Evolutionary conservation across 73 alveolate genomes (phyloP), one percentile per base, ranked within the genome.

Genomic region (Halteria grandinella): DNA sequence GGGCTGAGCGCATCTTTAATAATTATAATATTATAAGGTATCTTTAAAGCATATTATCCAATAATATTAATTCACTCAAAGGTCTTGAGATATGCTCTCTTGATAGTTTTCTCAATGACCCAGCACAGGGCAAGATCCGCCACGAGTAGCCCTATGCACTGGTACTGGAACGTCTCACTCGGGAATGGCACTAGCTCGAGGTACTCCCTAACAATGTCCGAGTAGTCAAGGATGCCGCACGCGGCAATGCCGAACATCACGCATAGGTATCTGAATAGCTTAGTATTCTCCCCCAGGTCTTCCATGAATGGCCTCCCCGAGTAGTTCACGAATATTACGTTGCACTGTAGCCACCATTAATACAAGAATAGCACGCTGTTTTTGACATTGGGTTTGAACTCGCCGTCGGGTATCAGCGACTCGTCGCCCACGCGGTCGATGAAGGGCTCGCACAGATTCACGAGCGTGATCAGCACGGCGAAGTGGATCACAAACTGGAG

Each of bases 251-350:
- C 12, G 36, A 66, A 66, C 80, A 66, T 66, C 14, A 51, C 6
- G 1, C 39, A 23, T 1, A 66, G 4, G 37, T 66, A 66, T 44
- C 76, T 73, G 28, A 17, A 82, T 28, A 83, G 71, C 37, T 74
- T 60, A 10, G 51, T 73, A 57, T 91, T 91, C 44, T 85, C 93
- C 14, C 66, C 49, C 41, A 91, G 51, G 55, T 88, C 85, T 54
- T 82, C 91, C 97, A 87, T 88, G 69, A 90, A 93, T 36, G 98
- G 98, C 47, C 91, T 94, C 43, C 98, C 98, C 33, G 83, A 91
- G 69, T 94, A 94, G 84, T 94, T 94, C 29, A 94, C 97, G 21
- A 91, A 79, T 60, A 94, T 89, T 27, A 97, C 89, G 21, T 95
- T 87, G 51, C 95, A 94, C 48, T 93, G 93, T 59, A 90, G 85